Conservation (phyloP, 1,284 basidiomycete species). For the Fomes fomentarius region DNA sequence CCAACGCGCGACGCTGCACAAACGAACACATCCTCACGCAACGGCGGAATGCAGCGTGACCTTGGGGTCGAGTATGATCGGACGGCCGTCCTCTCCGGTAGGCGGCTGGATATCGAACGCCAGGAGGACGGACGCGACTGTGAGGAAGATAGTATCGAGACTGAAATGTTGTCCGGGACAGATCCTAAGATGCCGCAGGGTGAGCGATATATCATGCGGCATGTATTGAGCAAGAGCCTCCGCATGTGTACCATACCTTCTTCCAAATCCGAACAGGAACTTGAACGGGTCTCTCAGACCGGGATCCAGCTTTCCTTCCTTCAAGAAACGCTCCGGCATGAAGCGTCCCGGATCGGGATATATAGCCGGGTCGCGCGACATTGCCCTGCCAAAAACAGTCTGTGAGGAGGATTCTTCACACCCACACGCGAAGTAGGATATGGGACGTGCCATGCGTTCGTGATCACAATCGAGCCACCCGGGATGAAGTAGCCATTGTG, state of each 20-base stretch:
- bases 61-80: background rate
- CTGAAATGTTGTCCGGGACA: slow-evolving; percentile 25
- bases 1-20: too few species aligned
- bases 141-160: slow-evolving; percentile 24
- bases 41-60: slow-evolving; percentile 2
- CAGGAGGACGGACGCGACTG: slow-evolving; percentile 21
- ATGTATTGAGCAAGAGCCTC: background rate
- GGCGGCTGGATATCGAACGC: slow-evolving; percentile 23
- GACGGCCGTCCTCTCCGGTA: slow-evolving; percentile 12
- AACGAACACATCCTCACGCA: too few species aligned
- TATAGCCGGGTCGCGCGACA: slow-evolving; percentile 16
- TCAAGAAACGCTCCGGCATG: slow-evolving; percentile 23
- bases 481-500: slow-evolving; percentile 26
- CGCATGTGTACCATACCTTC: slow-evolving; percentile 11
- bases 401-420: too few species aligned
- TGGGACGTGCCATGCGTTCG: slow-evolving; percentile 13
- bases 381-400: slow-evolving; percentile 10
- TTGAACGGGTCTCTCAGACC: slow-evolving; percentile 15
- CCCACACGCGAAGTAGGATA: background rate
- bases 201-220: too few species aligned
- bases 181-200: slow-evolving; percentile 1
- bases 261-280: slow-evolving; percentile 25
- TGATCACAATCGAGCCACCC: slow-evolving; percentile 18
- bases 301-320: slow-evolving; percentile 17
- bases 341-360: slow-evolving; percentile 24